A percentile compares a stretch with the other conserved stretches of the same genome.
Conservation (phyloP, 306 rosid genomes). For the Castanea sativa region DNA sequence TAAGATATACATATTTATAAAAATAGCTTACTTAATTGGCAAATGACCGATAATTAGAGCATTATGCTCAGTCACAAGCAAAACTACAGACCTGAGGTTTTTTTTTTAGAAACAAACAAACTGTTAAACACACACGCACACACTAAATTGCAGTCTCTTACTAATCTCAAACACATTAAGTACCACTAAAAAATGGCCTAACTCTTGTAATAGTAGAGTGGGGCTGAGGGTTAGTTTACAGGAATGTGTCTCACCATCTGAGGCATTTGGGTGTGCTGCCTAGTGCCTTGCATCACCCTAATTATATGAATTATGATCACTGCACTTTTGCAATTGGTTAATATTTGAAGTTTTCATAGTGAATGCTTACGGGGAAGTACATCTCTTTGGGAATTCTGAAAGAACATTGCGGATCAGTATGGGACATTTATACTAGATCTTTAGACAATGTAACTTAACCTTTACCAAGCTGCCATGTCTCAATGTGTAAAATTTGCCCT, state of each 20-base stretch:
- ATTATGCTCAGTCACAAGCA: background rate
- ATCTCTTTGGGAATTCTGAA: background rate
- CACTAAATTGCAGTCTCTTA: too few relatives aligned
- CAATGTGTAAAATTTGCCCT: background rate
- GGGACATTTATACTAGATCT: background rate
- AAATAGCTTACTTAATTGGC: background rate
- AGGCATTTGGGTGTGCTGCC: background rate
- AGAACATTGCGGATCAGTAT: background rate
- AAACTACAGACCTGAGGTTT: background rate
- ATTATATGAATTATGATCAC: background rate
- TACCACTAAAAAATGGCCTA: too few relatives aligned
- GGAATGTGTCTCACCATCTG: background rate
- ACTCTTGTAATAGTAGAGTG: too few relatives aligned
- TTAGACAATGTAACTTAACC: background rate
- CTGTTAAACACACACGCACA: too few relatives aligned
- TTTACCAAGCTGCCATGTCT: background rate
- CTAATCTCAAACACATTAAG: too few relatives aligned
- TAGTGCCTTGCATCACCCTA: background rate
- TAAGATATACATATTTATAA: background rate
- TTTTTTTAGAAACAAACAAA: too few relatives aligned
- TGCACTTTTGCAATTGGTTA: background rate
- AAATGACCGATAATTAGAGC: background rate
- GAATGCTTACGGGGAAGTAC: background rate
- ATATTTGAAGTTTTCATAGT: background rate
- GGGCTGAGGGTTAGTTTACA: background rate